These are phyloP conservation scores for Xylaria arbuscula DNA, from an alignment of 2,329 filamentous ascomycete genomes.

Conservation along the genomic window DNA sequence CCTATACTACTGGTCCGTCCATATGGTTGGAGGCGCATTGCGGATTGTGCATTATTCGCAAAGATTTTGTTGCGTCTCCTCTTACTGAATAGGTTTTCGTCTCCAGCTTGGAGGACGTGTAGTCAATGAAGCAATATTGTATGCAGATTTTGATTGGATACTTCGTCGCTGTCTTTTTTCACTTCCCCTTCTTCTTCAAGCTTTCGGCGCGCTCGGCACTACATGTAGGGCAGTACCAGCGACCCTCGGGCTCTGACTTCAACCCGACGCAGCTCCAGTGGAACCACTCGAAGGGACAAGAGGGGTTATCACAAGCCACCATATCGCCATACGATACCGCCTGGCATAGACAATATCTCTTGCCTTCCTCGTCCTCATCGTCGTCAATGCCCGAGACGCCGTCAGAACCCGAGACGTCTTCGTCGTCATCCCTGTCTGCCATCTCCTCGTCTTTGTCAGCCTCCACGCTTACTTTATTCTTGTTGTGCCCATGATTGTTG, in stretches of 20 bases:
- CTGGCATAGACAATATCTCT: slow-evolving; percentile 86
- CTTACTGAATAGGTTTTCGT: neutral
- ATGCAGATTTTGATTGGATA: neutral
- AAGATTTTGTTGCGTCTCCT: neutral
- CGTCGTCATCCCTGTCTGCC: slow-evolving; percentile 60
- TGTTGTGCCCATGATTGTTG: slow-evolving; percentile 38
- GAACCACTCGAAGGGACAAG: slow-evolving; percentile 87
- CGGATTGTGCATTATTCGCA: neutral
- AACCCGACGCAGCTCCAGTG: slow-evolving; percentile 81
- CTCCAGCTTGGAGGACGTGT: neutral
- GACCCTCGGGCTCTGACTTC: slow-evolving; percentile 74
- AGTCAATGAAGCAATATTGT: no score
- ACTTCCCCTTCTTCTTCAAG: slow-evolving; percentile 58
- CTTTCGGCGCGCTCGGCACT: slow-evolving; percentile 56
- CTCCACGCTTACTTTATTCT: slow-evolving; percentile 38
- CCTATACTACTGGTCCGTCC: neutral
- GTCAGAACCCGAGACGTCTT: slow-evolving; percentile 55
- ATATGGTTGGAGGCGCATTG: neutral
- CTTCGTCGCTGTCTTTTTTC: neutral
- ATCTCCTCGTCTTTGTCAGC: slow-evolving; percentile 48
- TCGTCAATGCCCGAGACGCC: slow-evolving; percentile 53
- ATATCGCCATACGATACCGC: slow-evolving; percentile 88
- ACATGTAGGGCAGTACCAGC: slow-evolving; percentile 75
- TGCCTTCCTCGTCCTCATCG: slow-evolving; percentile 79
- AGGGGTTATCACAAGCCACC: slow-evolving; percentile 88